These are phyloP conservation scores for Balakata baccata DNA, from an alignment of 345 rosid genomes.

Conservation along the genomic window DNA sequence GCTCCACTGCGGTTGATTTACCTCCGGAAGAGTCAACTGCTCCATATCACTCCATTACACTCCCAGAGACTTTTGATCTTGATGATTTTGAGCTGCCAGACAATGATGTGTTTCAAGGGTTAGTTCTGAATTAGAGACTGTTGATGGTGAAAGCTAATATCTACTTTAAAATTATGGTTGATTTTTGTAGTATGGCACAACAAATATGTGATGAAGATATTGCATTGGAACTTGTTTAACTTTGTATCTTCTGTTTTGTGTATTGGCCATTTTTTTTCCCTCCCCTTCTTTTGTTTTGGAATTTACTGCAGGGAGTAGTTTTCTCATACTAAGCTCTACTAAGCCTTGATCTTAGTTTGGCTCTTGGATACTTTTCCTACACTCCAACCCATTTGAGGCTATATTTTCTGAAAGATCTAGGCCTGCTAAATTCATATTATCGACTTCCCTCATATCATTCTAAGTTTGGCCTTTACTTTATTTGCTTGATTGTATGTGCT, in stretches of 20 bases:
- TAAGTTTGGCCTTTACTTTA: background rate
- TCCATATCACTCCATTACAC: slow-evolving; percentile 94
- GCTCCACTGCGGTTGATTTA: slow-evolving; percentile 94
- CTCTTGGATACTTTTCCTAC: background rate
- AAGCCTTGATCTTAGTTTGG: background rate
- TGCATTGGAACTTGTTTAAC: no score
- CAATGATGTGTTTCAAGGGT: slow-evolving; percentile 90
- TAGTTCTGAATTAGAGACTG: slow-evolving; percentile 32
- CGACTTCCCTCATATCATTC: background rate
- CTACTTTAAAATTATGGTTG: background rate
- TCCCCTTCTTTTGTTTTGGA: no score
- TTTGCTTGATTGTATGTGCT: background rate
- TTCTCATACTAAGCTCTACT: background rate
- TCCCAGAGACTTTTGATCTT: slow-evolving; percentile 99
- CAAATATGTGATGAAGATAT: no score
- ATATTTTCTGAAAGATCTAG: background rate
- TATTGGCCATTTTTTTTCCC: no score
- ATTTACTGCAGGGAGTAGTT: background rate
- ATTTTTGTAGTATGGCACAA: no score
- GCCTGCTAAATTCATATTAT: background rate
- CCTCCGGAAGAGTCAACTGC: slow-evolving; percentile 99
- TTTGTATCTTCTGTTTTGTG: no score
- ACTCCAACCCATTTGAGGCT: no score
- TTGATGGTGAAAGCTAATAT: background rate
- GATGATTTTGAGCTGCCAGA: slow-evolving; percentile 99